phyloP scores from a whole-genome alignment of 768 basidiomycete species.

The Leucocoprinus birnbaumii region DNA sequence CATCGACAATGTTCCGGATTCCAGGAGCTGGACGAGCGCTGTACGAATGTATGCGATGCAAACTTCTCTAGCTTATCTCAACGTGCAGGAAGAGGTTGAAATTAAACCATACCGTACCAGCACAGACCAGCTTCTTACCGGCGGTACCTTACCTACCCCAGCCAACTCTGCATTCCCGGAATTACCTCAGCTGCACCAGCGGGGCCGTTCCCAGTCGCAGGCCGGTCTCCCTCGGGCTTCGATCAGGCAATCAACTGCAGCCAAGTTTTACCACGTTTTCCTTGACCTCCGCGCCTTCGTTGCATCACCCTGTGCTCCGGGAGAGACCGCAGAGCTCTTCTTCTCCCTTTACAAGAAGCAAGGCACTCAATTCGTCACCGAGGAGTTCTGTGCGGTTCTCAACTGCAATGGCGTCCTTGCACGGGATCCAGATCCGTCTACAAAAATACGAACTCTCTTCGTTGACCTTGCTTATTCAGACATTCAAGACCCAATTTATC shows the following conservation, averaged over 20 bases:
- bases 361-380: slow-evolving; percentile 84
- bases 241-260: slow-evolving; percentile 38
- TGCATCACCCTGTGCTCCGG: slow-evolving; percentile 84
- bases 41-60: slow-evolving; percentile 93
- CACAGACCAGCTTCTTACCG: slow-evolving; percentile 42
- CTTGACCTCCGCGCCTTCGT: slow-evolving; percentile 92
- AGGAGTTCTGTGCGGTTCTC: slow-evolving; percentile 87
- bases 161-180: slow-evolving; percentile 76
- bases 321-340: slow-evolving; percentile 90
- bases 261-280: slow-evolving; percentile 86
- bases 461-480: slow-evolving; percentile 86
- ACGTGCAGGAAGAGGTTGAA: slow-evolving; percentile 41
- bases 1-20: slow-evolving; percentile 77
- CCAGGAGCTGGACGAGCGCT: slow-evolving; percentile 84
- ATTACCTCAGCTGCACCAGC: slow-evolving; percentile 31
- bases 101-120: slow-evolving; percentile 39
- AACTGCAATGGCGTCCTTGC: slow-evolving; percentile 89
- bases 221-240: slow-evolving; percentile 26
- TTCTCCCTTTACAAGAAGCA: slow-evolving; percentile 91
- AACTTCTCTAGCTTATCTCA: slow-evolving; percentile 74
- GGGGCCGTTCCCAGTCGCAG: slow-evolving; percentile 37
- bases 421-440: slow-evolving; percentile 78
- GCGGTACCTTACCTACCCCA: slow-evolving; percentile 52
- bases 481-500: slow-evolving; percentile 79
- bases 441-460: slow-evolving; percentile 83